These are phyloP conservation scores for Rhodocollybia butyracea DNA, from an alignment of 768 basidiomycete genomes.

Conservation along the genomic window DNA sequence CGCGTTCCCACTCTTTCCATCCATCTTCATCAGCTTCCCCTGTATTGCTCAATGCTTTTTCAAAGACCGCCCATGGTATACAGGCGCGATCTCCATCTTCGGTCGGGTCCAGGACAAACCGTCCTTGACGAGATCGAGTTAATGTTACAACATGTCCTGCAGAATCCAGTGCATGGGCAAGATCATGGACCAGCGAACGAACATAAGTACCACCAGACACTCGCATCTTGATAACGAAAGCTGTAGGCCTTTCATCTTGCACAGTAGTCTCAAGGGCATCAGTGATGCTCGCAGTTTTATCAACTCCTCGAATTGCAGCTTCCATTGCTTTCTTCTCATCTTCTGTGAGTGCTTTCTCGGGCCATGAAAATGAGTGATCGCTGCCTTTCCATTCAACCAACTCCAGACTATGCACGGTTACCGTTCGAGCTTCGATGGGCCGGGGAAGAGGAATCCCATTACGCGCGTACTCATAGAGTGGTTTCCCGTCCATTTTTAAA, in stretches of 20 bases:
- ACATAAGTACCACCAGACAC: conserved; percentile 98
- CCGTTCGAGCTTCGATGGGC: conserved; percentile 85
- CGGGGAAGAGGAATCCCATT: conserved; percentile 88
- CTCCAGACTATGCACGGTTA: conserved; percentile 78
- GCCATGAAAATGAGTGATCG: conserved; percentile 77
- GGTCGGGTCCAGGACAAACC: conserved; percentile 53
- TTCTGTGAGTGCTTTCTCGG: conserved; percentile 61
- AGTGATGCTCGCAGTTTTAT: conserved; percentile 26
- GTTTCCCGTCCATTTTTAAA: conserved; percentile 96
- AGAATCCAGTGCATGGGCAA: conserved; percentile 78
- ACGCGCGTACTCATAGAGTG: conserved; percentile 93
- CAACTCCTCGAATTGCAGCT: conserved; percentile 53
- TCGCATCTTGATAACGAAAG: conserved; percentile 86
- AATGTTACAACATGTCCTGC: conserved; percentile 94
- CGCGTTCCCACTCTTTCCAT: conserved; percentile 78
- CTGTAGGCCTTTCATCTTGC: conserved; percentile 49
- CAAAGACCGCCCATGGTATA: conserved; percentile 73
- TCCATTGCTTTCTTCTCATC: conserved; percentile 71
- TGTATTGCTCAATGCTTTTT: conserved; percentile 47
- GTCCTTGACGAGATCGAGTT: conserved; percentile 85
- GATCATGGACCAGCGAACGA: conserved; percentile 91
- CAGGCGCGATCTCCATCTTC: conserved; percentile 57
- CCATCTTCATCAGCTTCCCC: conserved; percentile 66
- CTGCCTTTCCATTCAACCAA: conserved; percentile 74
- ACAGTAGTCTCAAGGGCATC: conserved; percentile 32